Conservation (phyloP, 257 asterid species). For the Solanum medicagineum region DNA sequence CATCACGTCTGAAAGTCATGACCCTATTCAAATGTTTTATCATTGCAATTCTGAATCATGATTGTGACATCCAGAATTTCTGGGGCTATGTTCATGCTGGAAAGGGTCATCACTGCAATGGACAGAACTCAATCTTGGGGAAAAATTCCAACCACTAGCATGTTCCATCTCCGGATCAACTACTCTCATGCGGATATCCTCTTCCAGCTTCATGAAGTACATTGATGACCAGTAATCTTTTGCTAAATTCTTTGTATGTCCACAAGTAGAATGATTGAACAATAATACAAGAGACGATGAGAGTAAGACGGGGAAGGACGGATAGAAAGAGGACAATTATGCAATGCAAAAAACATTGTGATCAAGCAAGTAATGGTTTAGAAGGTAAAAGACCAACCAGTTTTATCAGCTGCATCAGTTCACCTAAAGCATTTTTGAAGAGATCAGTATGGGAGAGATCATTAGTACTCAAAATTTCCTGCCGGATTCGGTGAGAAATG, state of each 20-base stretch:
- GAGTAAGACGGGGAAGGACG: background rate
- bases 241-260: conserved; percentile 41
- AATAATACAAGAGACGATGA: background rate
- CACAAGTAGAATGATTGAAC: background rate
- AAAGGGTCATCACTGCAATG: conserved; percentile 71
- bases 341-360: background rate
- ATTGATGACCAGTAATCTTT: conserved; percentile 69
- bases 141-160: conserved; percentile 36
- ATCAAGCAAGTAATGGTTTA: background rate
- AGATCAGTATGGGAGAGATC: conserved; percentile 55
- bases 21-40: background rate
- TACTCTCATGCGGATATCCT: conserved; percentile 29
- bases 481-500: conserved; percentile 59
- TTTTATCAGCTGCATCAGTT: conserved; percentile 65
- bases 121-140: conserved; percentile 64
- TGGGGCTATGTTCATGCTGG: conserved; percentile 57
- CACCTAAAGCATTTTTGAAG: conserved; percentile 43
- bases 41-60: conserved; percentile 26
- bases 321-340: background rate
- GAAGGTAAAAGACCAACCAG: conserved; percentile 32
- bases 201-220: conserved; percentile 58
- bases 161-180: conserved; percentile 30
- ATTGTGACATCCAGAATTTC: conserved; percentile 23
- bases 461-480: conserved; percentile 47
- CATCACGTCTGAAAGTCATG: background rate